Evolutionary conservation across 2,329 filamentous ascomycete genomes (phyloP).

Genomic region (Penicillium sclerotiorum): DNA sequence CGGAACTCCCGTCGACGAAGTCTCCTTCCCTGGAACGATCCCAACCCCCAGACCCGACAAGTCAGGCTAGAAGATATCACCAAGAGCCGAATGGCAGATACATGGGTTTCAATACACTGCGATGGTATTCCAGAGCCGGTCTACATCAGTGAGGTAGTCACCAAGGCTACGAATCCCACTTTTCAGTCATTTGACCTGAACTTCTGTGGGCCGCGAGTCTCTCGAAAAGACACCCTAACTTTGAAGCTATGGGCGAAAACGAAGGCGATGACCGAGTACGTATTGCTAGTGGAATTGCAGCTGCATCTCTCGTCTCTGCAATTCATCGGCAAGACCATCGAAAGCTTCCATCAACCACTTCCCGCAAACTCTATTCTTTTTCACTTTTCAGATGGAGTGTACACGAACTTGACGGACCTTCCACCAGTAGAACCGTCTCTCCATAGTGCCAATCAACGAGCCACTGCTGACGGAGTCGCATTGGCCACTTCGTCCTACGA

Average conservation of each 20-base stretch:
- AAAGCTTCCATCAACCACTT: conserved; percentile 69
- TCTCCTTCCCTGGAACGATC: conserved; percentile 65
- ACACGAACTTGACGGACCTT: conserved; percentile 72
- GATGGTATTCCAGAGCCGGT: conserved; percentile 68
- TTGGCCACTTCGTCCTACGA: conserved; percentile 80
- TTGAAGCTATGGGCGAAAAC: conserved; percentile 74
- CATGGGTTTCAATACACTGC: conserved; percentile 84
- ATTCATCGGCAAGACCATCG: conserved; percentile 70
- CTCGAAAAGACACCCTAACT: conserved; percentile 65
- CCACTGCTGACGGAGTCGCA: conserved; percentile 50
- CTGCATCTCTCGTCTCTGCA: conserved; percentile 73
- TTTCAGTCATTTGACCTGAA: conserved; percentile 83
- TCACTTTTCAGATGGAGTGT: conserved; percentile 83
- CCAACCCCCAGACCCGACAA: conserved; percentile 65
- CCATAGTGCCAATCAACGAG: conserved; percentile 15
- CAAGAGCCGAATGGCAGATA: conserved; percentile 74
- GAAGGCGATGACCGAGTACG: conserved; percentile 55
- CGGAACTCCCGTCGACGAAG: conserved; percentile 53
- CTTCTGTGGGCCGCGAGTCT: conserved; percentile 62
- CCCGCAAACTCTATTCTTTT: conserved; percentile 83
- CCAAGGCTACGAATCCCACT: conserved; percentile 85
- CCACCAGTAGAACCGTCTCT: conserved; percentile 46
- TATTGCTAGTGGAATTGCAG: conserved; percentile 72
- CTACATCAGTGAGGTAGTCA: conserved; percentile 84
- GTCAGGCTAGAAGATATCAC: conserved; percentile 74